phyloP scores from a whole-genome alignment of 345 rosid genomes.

The Pistacia vera region DNA sequence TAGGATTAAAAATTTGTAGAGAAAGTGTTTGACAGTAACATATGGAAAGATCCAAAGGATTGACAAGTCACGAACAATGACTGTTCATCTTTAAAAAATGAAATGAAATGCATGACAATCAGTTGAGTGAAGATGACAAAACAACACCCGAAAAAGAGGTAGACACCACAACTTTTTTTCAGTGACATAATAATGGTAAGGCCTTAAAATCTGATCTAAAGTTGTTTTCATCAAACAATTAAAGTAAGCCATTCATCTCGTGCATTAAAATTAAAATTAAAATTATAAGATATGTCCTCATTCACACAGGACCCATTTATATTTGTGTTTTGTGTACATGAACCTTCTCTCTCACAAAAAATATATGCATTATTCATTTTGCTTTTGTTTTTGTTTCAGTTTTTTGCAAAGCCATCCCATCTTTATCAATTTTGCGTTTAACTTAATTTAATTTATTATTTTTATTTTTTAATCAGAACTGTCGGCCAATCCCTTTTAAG shows the following conservation, averaged over 20 bases:
- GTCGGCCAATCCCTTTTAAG: no score
- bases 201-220: slow-evolving; percentile 33
- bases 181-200: slow-evolving; percentile 22
- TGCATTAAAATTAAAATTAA: neutral
- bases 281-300: neutral
- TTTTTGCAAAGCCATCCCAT: neutral
- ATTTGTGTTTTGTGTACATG: slow-evolving; percentile 31
- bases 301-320: slow-evolving; percentile 7
- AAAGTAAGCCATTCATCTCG: slow-evolving; percentile 12
- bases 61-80: slow-evolving; percentile 39
- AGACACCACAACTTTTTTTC: slow-evolving; percentile 37
- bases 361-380: slow-evolving; percentile 8
- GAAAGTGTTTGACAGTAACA: slow-evolving; percentile 17
- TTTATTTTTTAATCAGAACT: no score
- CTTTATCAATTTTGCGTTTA: neutral
- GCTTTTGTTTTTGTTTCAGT: neutral
- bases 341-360: slow-evolving; percentile 31
- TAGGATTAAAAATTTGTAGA: neutral
- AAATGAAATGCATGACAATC: slow-evolving; percentile 25
- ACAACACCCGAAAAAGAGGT: slow-evolving; percentile 36
- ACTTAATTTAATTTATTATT: no score
- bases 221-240: slow-evolving; percentile 24
- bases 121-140: slow-evolving; percentile 45
- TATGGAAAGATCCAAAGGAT: slow-evolving; percentile 26
- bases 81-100: slow-evolving; percentile 23